These are phyloP conservation scores for Phytomonas serpens DNA, from an alignment of 208 protist species.

Conservation along the genomic window DNA sequence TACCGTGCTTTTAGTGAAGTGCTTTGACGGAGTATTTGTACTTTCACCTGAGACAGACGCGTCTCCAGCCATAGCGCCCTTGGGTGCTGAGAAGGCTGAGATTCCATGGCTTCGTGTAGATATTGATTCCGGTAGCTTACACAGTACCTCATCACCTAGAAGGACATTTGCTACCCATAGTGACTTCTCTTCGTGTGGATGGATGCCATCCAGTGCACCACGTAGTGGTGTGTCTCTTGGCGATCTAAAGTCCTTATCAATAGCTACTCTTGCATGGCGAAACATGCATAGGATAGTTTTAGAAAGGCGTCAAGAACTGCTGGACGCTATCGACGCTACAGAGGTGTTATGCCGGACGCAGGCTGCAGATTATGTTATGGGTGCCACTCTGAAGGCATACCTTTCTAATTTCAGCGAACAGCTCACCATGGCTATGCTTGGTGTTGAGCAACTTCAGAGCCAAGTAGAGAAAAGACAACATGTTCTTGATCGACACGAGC, in stretches of 20 bases:
- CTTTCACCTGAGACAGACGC: slow-evolving; percentile 5
- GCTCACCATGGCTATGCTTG: slow-evolving; percentile 20
- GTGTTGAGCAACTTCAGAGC: slow-evolving; percentile 25
- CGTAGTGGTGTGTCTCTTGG: neutral
- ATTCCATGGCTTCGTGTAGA: neutral
- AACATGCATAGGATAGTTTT: neutral
- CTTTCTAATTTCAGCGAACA: slow-evolving; percentile 24
- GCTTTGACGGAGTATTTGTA: slow-evolving; percentile 12
- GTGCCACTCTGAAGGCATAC: slow-evolving; percentile 19
- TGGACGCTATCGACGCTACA: neutral
- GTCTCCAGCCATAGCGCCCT: neutral
- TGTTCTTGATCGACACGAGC: slow-evolving; percentile 18
- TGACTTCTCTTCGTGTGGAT: neutral
- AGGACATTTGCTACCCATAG: neutral
- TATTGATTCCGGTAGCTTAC: neutral
- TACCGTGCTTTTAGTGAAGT: slow-evolving; percentile 9
- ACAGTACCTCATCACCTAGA: neutral
- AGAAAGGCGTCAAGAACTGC: neutral
- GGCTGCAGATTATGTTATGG: slow-evolving; percentile 19
- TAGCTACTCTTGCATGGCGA: neutral
- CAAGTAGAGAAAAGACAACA: slow-evolving; percentile 21
- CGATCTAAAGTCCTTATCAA: neutral
- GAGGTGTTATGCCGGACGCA: slow-evolving; percentile 3
- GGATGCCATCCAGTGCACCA: neutral
- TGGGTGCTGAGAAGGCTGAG: neutral